A percentile compares a stretch with the other conserved stretches of the same genome.
phyloP scores from a whole-genome alignment of 805 yeast species.

The Wickerhamiella kurtzmanii region DNA sequence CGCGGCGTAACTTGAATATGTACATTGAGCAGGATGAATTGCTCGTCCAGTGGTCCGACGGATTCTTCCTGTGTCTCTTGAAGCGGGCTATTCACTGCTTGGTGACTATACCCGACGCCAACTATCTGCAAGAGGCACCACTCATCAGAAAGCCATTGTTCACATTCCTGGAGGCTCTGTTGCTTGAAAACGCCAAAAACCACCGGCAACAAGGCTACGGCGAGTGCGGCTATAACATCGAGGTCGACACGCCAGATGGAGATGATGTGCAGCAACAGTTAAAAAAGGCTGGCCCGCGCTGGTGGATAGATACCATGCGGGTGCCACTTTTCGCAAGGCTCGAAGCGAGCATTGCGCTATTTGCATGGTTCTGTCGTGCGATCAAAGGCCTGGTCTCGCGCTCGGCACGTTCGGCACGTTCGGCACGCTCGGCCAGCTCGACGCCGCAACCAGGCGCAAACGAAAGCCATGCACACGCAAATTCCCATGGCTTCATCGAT shows the following conservation, averaged over 20 bases:
- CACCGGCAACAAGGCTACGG: not conserved
- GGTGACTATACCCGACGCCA: not conserved
- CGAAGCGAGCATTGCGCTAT: not conserved
- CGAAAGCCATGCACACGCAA: not conserved
- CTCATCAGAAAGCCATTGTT: not conserved
- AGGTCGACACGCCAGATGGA: not conserved
- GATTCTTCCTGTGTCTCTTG: constrained; percentile 1
- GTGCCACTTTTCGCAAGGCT: not conserved
- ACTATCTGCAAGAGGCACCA: constrained; percentile 2
- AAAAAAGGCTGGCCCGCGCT: not conserved
- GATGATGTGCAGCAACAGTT: not conserved
- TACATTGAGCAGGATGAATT: not conserved
- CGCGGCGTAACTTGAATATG: not conserved
- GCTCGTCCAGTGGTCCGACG: not conserved
- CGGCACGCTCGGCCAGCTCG: not conserved
- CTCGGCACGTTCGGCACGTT: not conserved
- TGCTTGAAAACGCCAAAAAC: not conserved
- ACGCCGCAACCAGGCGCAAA: not conserved
- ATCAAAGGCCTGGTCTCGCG: too few species aligned
- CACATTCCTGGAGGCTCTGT: constrained; percentile 1
- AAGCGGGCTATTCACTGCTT: not conserved
- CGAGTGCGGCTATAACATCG: not conserved
- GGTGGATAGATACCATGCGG: constrained; percentile 1
- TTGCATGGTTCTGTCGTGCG: not conserved
- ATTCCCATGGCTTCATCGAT: not conserved